Conservation (phyloP, 2,329 filamentous ascomycete genomes). For the Clonostachys sp. region DNA sequence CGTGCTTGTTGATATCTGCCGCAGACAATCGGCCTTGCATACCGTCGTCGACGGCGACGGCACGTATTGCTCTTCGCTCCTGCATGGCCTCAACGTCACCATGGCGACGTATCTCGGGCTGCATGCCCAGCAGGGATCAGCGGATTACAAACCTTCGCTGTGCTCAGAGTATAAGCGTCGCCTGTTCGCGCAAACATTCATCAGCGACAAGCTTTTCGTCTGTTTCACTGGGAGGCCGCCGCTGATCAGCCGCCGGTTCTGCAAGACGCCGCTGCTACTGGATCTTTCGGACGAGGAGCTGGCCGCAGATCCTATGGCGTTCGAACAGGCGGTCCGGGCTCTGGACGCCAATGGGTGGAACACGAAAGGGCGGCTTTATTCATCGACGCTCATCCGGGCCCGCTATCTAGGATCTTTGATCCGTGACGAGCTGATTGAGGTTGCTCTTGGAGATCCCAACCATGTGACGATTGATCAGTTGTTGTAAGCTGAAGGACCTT, state of each 20-base stretch:
- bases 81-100: slow-evolving; percentile 27
- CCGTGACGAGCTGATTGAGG: slow-evolving; percentile 7
- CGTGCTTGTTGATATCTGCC: slow-evolving; percentile 27
- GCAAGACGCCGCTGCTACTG: slow-evolving; percentile 45
- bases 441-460: not conserved
- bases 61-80: slow-evolving; percentile 29
- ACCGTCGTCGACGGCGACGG: slow-evolving; percentile 33
- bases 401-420: slow-evolving; percentile 12
- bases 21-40: slow-evolving; percentile 24
- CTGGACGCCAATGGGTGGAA: slow-evolving; percentile 32
- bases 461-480: too few species aligned
- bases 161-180: slow-evolving; percentile 23
- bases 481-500: not conserved
- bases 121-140: slow-evolving; percentile 15
- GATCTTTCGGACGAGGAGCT: slow-evolving; percentile 42
- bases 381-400: slow-evolving; percentile 20
- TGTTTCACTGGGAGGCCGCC: slow-evolving; percentile 52
- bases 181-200: slow-evolving; percentile 28
- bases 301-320: too few species aligned
- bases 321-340: too few species aligned
- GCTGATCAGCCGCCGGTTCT: slow-evolving; percentile 45
- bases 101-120: slow-evolving; percentile 27
- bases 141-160: slow-evolving; percentile 21
- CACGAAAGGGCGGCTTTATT: slow-evolving; percentile 17
- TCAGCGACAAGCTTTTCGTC: slow-evolving; percentile 42